Base-by-base conservation (phyloP, 2,329 filamentous ascomycete genomes). In the Alternaria gaisen region DNA sequence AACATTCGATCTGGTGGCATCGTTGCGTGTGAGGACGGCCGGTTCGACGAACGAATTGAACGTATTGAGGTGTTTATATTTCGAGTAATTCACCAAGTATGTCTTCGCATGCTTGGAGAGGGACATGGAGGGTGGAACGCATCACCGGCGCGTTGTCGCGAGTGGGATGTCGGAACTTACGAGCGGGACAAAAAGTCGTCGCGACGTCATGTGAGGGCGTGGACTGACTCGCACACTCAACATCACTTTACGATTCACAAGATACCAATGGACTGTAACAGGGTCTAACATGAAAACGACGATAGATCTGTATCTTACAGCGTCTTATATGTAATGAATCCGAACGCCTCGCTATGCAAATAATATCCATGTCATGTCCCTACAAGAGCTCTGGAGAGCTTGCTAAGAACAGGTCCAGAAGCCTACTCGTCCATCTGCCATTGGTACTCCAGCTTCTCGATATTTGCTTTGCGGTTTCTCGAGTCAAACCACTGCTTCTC, bases 401-500 rank as follows among this genome's bases (percentile, higher is more conserved):
- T 26, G 30, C 18, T 16, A 10, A 22, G 14, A n/a, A 22, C 4
- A 6, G 11, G 3, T 12, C 30, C 20, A 32, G n/a, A 18, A 18
- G 18, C 18, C 61, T 61, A 95, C 79, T 93, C 92, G 81, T 97
- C 95, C 90, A 96, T 95, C 83, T 97, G 92, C 95, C 94, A 99
- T 32, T 91, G 88, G 79, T 97, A 98, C 71, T 94, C 89, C 73
- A 98, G 79, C 32, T 90, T 90, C 79, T 91, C 91, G 70, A 91
- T 88, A 76, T 93, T 88, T 72, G 89, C 88, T 68, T 87, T 87
- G 68, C 88, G 84, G 77, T 97, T 97, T 67, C 94, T 83, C 2
- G 93, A 92, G 77, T 91, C 93, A 81, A 98, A 98, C 81, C 94
- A 91, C 75, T 97, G 90, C 64, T 88, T 91, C 82, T 99, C 95